phyloP scores from a whole-genome alignment of 768 basidiomycete genomes.

The Lactarius vividus region DNA sequence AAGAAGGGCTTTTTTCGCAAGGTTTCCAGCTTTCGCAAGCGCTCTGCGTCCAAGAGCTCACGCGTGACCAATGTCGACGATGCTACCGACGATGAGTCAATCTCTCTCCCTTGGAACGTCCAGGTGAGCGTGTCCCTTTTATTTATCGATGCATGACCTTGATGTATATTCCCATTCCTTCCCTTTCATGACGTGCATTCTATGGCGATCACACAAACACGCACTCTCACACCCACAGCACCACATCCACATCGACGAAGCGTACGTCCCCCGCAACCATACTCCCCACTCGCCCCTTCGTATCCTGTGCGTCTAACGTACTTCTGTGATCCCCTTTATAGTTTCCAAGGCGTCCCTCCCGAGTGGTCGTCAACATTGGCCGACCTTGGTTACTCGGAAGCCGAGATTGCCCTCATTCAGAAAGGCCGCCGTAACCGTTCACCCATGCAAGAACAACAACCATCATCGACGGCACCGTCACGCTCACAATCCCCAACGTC shows the following conservation, averaged over 20 bases:
- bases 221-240: slow-evolving; percentile 12
- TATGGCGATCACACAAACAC: background rate
- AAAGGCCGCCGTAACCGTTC: slow-evolving; percentile 24
- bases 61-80: slow-evolving; percentile 6
- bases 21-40: slow-evolving; percentile 21
- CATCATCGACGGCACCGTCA: background rate
- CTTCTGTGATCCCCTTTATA: background rate
- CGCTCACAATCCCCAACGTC: slow-evolving; percentile 21
- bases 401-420: slow-evolving; percentile 26
- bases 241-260: slow-evolving; percentile 26
- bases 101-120: slow-evolving; percentile 27
- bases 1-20: slow-evolving; percentile 25
- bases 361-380: slow-evolving; percentile 22
- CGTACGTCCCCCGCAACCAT: slow-evolving; percentile 14
- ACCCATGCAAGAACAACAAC: background rate
- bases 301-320: background rate
- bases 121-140: slow-evolving; percentile 15
- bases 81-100: slow-evolving; percentile 16
- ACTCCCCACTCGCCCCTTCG: background rate
- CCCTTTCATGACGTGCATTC: background rate
- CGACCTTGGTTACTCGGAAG: slow-evolving; percentile 27
- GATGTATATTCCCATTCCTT: background rate
- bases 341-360: slow-evolving; percentile 26
- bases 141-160: background rate
- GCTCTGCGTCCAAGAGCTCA: slow-evolving; percentile 21